Evolutionary conservation across 805 yeast genomes (phyloP), one percentile per base, ranked within the genome.

Genomic region (Barnettozyma pratensis): DNA sequence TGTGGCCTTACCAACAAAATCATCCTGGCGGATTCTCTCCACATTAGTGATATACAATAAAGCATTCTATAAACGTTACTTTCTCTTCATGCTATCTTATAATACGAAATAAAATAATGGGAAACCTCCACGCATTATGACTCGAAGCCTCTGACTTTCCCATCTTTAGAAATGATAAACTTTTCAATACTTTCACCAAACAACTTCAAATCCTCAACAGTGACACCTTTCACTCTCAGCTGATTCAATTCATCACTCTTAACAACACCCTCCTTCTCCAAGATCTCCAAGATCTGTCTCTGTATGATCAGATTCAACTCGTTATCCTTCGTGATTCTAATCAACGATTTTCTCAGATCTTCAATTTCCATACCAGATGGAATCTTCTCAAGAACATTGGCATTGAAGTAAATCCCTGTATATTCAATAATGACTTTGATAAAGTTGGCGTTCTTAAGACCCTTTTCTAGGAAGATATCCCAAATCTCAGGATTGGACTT

Each of bases 391-490:
- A 91, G 71, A 11, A 91, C 83, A 1, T 79, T 77, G 4, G 94
- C 88, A 56, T 83, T 85, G 37, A 80, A 74, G 40, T 75, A 74
- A 44, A 75, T 81, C 54, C 85, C 87, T 1, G 87, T 81, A 47
- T 79, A 72, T 49, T 85, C 83, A 48, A 94, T 74, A 42, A 92
- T 69, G 6, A 86, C 85, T 51, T 80, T 79, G 39, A 92, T 83
- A 60, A 88, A 90, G n/a, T 72, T 72, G 0, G 97, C 94, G 54
- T 81, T 81, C 37, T 75, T 73, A 69, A 83, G 74, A 25, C 96
- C 82, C 62, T 82, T 80, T 25, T 79, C 81, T 9, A 92, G 67
- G 52, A 92, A 71, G 41, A 81, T 80, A 39, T 81, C 81, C 96
- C 97, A 90, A 9, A 89, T 68, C n/a, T 87, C 95, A 26, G 71